Conservation (phyloP, 805 yeast genomes). For the Maudiozyma saulgeensis region DNA sequence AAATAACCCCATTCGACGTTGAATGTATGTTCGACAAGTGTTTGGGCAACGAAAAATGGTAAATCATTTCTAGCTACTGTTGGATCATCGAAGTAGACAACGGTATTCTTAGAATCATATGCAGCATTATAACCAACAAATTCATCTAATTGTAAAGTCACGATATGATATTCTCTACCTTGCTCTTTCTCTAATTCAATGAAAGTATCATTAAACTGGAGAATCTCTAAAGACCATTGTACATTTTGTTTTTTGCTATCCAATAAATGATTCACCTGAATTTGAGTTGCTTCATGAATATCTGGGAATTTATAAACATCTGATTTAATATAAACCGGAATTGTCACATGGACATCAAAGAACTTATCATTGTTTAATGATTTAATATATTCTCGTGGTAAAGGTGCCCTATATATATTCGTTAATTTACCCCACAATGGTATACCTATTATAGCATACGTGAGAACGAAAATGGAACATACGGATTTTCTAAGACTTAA, state of each 20-base stretch:
- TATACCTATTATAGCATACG: constrained; percentile 31
- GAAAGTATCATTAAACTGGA: constrained; percentile 16
- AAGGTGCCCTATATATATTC: constrained; percentile 33
- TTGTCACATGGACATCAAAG: constrained; percentile 34
- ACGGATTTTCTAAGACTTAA: constrained; percentile 14
- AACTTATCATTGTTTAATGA: constrained; percentile 32
- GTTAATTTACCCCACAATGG: constrained; percentile 36
- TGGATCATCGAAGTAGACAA: constrained; percentile 26
- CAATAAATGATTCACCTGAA: constrained; percentile 35
- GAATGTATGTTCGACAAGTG: constrained; percentile 39
- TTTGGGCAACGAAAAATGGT: constrained; percentile 52
- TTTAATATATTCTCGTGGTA: constrained; percentile 31
- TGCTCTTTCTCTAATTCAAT: constrained; percentile 6
- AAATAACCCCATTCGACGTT: constrained; percentile 27
- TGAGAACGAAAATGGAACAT: constrained; percentile 15
- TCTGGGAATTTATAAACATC: constrained; percentile 57
- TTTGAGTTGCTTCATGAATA: constrained; percentile 44
- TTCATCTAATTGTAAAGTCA: constrained; percentile 33
- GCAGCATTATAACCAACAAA: constrained; percentile 39
- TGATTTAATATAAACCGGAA: constrained; percentile 35
- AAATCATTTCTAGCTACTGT: constrained; percentile 48
- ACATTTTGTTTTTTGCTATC: constrained; percentile 23
- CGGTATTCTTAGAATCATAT: constrained; percentile 32
- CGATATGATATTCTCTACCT: constrained; percentile 24
- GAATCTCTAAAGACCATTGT: constrained; percentile 29